phyloP scores from a whole-genome alignment of 1,284 basidiomycete genomes.

The Pascua guehoae region DNA sequence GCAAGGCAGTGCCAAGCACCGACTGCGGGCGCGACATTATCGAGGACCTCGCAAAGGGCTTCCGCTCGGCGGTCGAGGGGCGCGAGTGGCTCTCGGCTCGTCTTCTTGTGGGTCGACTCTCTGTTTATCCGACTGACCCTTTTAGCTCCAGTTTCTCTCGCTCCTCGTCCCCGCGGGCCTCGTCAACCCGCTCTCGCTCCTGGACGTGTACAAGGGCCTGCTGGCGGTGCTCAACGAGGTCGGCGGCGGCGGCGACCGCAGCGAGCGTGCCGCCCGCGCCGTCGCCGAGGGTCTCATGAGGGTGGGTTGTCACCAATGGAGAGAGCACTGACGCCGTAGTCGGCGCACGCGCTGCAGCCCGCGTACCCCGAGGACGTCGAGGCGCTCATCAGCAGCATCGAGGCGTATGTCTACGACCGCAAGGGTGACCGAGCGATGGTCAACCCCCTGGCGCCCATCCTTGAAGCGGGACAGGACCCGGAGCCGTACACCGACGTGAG shows the following conservation, averaged over 20 bases:
- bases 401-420: slow-evolving; percentile 36
- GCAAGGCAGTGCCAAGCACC: slow-evolving; percentile 37
- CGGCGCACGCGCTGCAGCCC: slow-evolving; percentile 32
- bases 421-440: slow-evolving; percentile 24
- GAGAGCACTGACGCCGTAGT: slow-evolving; percentile 43
- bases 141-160: slow-evolving; percentile 83
- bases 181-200: slow-evolving; percentile 69
- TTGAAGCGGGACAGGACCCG: slow-evolving; percentile 30
- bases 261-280: slow-evolving; percentile 77
- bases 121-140: background rate
- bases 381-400: slow-evolving; percentile 32
- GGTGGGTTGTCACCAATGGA: slow-evolving; percentile 52
- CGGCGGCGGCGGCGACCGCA: slow-evolving; percentile 78
- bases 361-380: slow-evolving; percentile 36
- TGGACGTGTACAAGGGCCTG: slow-evolving; percentile 73
- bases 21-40: slow-evolving; percentile 69
- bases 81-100: slow-evolving; percentile 83
- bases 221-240: slow-evolving; percentile 83
- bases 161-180: slow-evolving; percentile 72
- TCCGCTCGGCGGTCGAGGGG: slow-evolving; percentile 78
- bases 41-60: slow-evolving; percentile 81
- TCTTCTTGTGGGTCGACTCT: slow-evolving; percentile 63
- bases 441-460: slow-evolving; percentile 37
- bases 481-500: slow-evolving; percentile 36
- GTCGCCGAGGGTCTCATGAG: slow-evolving; percentile 83